These are phyloP conservation scores for Singerocomus inundabilis DNA, from an alignment of 1,284 basidiomycete genomes.

Conservation along the genomic window DNA sequence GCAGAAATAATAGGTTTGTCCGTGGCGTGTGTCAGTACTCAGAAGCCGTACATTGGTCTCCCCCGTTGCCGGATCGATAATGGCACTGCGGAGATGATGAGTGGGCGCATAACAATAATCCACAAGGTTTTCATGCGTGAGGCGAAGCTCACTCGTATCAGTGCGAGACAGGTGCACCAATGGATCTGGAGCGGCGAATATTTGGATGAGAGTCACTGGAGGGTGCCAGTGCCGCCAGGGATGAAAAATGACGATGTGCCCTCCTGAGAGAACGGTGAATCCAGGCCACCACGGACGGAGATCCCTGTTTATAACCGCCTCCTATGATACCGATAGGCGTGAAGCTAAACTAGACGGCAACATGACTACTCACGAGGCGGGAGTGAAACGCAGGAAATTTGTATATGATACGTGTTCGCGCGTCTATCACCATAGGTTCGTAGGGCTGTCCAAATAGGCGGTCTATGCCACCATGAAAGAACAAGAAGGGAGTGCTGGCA, in stretches of 20 bases:
- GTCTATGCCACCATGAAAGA: constrained; percentile 18
- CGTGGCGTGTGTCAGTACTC: not conserved
- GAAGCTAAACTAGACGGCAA: not conserved
- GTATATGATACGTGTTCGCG: constrained; percentile 19
- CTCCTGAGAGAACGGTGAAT: constrained; percentile 16
- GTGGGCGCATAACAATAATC: constrained; percentile 3
- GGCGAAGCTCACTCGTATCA: constrained; percentile 9
- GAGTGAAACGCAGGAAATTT: constrained; percentile 19
- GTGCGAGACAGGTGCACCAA: not conserved
- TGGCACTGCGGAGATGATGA: constrained; percentile 13
- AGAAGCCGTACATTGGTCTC: constrained; percentile 15
- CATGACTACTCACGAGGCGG: constrained; percentile 14
- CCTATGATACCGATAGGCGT: constrained; percentile 10
- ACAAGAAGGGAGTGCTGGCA: constrained; percentile 18
- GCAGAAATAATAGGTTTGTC: constrained; percentile 11
- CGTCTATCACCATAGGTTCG: constrained; percentile 20
- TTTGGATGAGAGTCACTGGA: constrained; percentile 19
- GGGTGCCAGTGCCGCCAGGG: constrained; percentile 3
- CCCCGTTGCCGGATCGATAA: constrained; percentile 16
- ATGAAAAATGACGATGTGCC: constrained; percentile 20
- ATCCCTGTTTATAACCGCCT: not conserved
- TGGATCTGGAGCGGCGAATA: constrained; percentile 14
- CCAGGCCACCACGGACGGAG: constrained; percentile 7
- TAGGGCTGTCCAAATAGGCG: constrained; percentile 7
- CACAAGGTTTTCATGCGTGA: constrained; percentile 21